Base-by-base conservation (phyloP, 306 rosid species). In the Geum urbanum region DNA sequence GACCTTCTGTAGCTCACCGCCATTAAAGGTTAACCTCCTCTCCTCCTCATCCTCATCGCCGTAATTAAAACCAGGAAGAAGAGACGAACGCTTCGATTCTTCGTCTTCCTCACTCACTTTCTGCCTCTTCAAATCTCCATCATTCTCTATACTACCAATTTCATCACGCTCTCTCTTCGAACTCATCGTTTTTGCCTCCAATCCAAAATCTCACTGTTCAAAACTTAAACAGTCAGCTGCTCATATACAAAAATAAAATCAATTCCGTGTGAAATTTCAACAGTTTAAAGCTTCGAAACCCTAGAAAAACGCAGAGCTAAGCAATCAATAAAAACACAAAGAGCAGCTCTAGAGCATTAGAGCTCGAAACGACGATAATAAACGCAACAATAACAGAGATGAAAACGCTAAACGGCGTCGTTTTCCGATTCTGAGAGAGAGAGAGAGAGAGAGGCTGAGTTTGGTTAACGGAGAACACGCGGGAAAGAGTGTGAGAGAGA, bases 31-130 rank as follows among this genome's bases (percentile, higher is more conserved):
- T 24, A 32, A 54, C 40, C 35, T 71, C 59, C 55, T 47, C 57
- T 85, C 84, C 50, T 85, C 86, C 6, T 84, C 89, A 3, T 85
- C 89, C 60, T 76, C 89, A 9, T 85, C 89, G 0, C 84, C 84
- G 13, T 85, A 85, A 59, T 77, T 82, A 48, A 85, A 82, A 57
- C 86, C 89, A 3, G 86, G 84, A 74, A 84, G 88, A 58, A 60
- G 77, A 41, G 77, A 49, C 41, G 74, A 72, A 59, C 74, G 67
- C 15, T 56, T 39, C n/a, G 66, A 58, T 41, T 77, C 45, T 24
- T 63, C 49, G 54, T 67, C 57, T 0, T 66, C 67, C 66, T 14
- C 69, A 39, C 50, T 18, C 44, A 66, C 24, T 57, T 69, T 71
- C 57, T 72, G 82, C 72, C 84, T 71, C 53, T 85, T 85, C 15